Base-by-base conservation (phyloP, 179 eudicot species). In the Camellia oleifera region DNA sequence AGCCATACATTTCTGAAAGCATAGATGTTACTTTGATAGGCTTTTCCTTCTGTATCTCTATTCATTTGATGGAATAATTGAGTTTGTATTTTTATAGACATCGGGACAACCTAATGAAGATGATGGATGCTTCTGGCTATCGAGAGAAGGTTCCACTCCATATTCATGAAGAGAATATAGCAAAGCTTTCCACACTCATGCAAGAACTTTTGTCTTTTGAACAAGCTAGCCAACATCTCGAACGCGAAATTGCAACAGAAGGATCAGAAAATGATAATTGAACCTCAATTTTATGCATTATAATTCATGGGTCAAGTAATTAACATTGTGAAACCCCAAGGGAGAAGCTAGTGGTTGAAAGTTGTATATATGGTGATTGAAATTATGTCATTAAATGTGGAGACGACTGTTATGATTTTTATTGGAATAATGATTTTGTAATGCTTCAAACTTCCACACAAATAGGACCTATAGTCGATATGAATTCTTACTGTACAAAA, bases 141-240 rank as follows among this genome's bases (percentile, higher is more conserved):
- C 40, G 40, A 32, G 40, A 32, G 40, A 32, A 32, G 40, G 40
- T 32, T 32, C 40, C 40, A 32, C 40, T 2, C 40, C 40, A 32
- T 32, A 32, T 32, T 32, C 40, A 32, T 32, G 40, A 32, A 32
- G 40, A 32, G 40, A 32, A 32, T 32, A 81, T 72, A n/a, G 90
- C 84, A 0, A 94, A 92, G 79, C 88, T 91, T 64, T 64, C 79
- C 83, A 18, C 88, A 11, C 32, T 93, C 0, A 70, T 82, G 88
- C 90, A 90, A 80, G 93, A 92, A 70, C 73, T 93, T 14, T 45
- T 84, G 54, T 69, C 80, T 63, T 69, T 81, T 26, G 77, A 81
- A 70, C 71, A 76, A 68, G 69, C 83, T 57, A 76, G 40, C 20
- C 75, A 69, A 17, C 68, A 72, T 42, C 69, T 69, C 42, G 80